Base-by-base conservation (phyloP, 108 stramenopile species). In the Aurantiochytrium sp. region DNA sequence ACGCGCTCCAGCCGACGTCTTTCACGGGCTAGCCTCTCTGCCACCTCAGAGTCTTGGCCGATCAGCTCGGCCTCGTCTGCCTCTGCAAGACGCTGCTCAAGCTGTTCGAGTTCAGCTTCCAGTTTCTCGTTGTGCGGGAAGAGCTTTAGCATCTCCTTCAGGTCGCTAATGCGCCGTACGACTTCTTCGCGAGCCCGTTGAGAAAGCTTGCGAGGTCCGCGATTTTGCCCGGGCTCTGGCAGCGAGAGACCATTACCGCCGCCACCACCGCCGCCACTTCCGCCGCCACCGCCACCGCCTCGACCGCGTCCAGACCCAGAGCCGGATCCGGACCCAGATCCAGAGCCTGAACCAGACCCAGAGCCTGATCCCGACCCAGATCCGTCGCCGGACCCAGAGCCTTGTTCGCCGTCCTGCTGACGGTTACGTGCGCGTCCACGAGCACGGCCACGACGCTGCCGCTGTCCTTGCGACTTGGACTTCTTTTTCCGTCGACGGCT, bases 41-140 rank as follows among this genome's bases (percentile, higher is more conserved):
- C 51, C 12, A 83, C 45, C 3, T 83, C 76, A 1, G 45, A 25
- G 51, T 83, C 51, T 1, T 47, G 76, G 1, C 51, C 49, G 12
- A 53, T 0, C 28, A 53, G 49, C 28, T 83, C 76, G 2, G 76
- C 76, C 10, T 83, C 76, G 12, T 53, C 49, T 35, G 76, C 76
- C 28, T 83, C 76, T 0, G 76, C 76, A 55, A 83, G 76, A 25
- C 76, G 76, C 25, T 53, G 45, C 51, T 83, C 76, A 6, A 83
- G 51, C n/a, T 23, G 45, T 23, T 83, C 76, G n/a, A 53, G 76
- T 45, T 83, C 76, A 18, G 49, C 51, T 23, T 53, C 51, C 12
- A 83, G 76, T 45, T 83, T 83, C n/a, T 83, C 76, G 28, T 83
- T 53, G 76, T 83, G 76, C n/a, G 76, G 76, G 49, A 83, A 83